Conservation (phyloP, 164 flowering plant species). For the Santalum album region DNA sequence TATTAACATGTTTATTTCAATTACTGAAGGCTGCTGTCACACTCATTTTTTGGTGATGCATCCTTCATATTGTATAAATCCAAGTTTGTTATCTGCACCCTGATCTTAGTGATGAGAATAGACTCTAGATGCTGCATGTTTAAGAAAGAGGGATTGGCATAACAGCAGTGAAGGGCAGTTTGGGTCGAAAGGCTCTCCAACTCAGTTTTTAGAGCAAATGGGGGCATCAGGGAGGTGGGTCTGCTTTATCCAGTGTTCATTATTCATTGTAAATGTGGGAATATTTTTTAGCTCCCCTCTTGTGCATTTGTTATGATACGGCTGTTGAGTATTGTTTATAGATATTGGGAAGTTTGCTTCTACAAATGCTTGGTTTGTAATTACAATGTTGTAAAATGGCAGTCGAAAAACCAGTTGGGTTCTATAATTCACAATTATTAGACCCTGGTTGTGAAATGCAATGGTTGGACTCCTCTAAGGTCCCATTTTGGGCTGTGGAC, state of each 20-base stretch:
- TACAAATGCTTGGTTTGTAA: background rate
- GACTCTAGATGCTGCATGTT: slow-evolving; percentile 1
- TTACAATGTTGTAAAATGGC: background rate
- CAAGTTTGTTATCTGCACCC: slow-evolving; percentile 1
- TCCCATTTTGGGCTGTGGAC: too few species aligned
- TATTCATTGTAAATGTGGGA: slow-evolving; percentile 15
- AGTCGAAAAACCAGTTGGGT: too few species aligned
- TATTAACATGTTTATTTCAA: slow-evolving; percentile 1
- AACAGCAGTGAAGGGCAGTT: background rate
- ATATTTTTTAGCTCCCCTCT: background rate
- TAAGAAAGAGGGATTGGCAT: background rate
- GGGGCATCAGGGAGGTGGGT: background rate
- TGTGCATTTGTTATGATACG: slow-evolving; percentile 10
- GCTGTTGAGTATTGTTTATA: slow-evolving; percentile 3
- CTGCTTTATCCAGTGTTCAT: background rate
- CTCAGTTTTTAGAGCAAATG: background rate
- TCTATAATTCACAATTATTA: too few species aligned
- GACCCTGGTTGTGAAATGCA: too few species aligned
- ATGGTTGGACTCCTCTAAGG: too few species aligned
- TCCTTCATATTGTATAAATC: slow-evolving; percentile 2
- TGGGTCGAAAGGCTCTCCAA: slow-evolving; percentile 4
- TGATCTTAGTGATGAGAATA: too few species aligned
- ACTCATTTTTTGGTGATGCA: slow-evolving; percentile 12
- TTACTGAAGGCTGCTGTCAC: slow-evolving; percentile 10
- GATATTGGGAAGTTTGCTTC: background rate